Percentiles rank a stretch among this genome's conserved stretches.
Evolutionary conservation across 176 grass and related monocot genomes (phyloP).

Genomic region (barley (Hordeum vulgare)): DNA sequence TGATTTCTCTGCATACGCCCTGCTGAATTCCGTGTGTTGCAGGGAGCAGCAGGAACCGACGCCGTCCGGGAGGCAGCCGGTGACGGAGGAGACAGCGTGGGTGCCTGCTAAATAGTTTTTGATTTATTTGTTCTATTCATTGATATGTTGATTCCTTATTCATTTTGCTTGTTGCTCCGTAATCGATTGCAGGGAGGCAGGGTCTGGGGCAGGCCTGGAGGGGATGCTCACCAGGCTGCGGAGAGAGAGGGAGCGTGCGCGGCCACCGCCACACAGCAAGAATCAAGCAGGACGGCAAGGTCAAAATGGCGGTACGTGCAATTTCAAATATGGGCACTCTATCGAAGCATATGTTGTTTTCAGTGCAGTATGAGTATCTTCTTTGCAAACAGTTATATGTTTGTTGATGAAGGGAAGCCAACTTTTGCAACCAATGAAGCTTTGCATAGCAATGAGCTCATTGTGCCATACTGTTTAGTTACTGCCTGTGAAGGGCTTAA

Average conservation of each 20-base stretch:
- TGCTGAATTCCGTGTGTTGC: conserved; percentile 14
- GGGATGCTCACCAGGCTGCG: conserved; percentile 48
- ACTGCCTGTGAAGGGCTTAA: background rate
- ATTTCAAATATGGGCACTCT: no score
- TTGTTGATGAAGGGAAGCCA: background rate
- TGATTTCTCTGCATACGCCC: background rate
- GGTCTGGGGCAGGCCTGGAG: conserved; percentile 17
- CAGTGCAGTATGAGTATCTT: background rate
- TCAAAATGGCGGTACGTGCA: conserved; percentile 22
- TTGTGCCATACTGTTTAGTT: background rate
- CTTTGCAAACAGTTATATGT: background rate
- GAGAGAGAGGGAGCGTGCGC: conserved; percentile 28
- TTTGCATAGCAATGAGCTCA: background rate
- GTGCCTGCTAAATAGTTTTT: conserved; percentile 2
- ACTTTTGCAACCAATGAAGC: background rate
- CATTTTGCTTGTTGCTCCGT: no score
- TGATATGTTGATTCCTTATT: background rate
- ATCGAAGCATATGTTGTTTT: background rate
- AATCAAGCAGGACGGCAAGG: background rate
- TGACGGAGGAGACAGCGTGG: conserved; percentile 19
- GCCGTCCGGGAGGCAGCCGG: background rate
- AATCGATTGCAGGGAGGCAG: conserved; percentile 18
- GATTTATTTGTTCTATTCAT: background rate
- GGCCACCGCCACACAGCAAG: background rate
- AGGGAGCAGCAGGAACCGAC: conserved; percentile 23